Evolutionary conservation across 306 rosid genomes (phyloP).

Genomic region (Coriaria nepalensis): DNA sequence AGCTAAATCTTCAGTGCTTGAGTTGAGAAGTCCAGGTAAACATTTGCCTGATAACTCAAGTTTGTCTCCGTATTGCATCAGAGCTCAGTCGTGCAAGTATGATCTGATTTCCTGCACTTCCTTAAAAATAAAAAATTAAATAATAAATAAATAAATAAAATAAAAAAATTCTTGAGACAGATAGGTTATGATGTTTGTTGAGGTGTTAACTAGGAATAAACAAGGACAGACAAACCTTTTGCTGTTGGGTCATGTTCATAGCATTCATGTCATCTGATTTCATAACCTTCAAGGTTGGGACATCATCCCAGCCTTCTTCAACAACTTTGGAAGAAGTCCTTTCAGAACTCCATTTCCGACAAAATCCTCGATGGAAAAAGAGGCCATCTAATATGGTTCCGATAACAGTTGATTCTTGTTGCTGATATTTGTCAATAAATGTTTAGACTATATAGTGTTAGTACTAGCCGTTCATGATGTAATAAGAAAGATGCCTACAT

Average conservation of each 20-base stretch:
- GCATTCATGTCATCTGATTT: constrained; percentile 62
- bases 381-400: constrained; percentile 36
- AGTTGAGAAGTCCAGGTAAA: constrained; percentile 41
- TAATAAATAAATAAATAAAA: too few species aligned
- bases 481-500: not conserved
- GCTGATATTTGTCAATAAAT: too few species aligned
- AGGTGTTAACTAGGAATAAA: too few species aligned
- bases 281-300: constrained; percentile 79
- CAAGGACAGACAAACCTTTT: constrained; percentile 55
- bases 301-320: constrained; percentile 94
- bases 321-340: constrained; percentile 42
- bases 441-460: too few species aligned
- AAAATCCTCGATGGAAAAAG: constrained; percentile 70
- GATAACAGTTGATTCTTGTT: too few species aligned
- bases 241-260: constrained; percentile 54
- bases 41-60: constrained; percentile 38
- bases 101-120: constrained; percentile 68
- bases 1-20: constrained; percentile 30
- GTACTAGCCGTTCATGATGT: too few species aligned
- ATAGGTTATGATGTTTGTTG: too few species aligned
- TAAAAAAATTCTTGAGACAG: too few species aligned
- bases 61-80: constrained; percentile 73
- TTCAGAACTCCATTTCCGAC: constrained; percentile 66
- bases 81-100: constrained; percentile 65
- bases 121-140: too few species aligned